Base-by-base conservation (phyloP, 768 basidiomycete species). In the Leccinum olivaceopallidum region DNA sequence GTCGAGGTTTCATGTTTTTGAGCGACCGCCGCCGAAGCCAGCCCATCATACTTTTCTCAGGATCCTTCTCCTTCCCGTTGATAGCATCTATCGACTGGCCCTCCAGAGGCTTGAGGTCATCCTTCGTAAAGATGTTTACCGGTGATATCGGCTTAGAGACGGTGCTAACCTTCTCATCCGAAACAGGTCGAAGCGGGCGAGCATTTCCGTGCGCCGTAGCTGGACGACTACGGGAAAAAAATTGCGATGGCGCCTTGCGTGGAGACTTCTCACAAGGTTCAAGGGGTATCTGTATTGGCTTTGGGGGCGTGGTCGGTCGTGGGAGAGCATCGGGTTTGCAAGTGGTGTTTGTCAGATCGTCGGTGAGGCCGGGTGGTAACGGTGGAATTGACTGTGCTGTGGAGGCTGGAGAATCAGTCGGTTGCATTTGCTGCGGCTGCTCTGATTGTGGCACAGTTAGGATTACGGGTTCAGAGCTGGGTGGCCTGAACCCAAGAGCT, bases 401-500 rank as follows among this genome's bases (percentile, higher is more conserved):
- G 36, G 69, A 65, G 34, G 49, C 58, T 7, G 74, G 73, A 10
- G 73, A 74, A 59, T 73, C 69, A 13, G 62, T 57, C 34, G 63
- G 59, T n/a, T 58, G 65, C 36, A 49, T 51, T 39, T 58, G 63
- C 37, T 55, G 63, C 37, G 53, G 51, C 14, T 58, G 53, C 9
- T 70, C 67, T 18, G 63, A 30, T 22, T 49, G 65, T 20, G 57
- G 58, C 44, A 69, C 62, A 16, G 66, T 60, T 48, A 26, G 67
- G 16, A 56, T 53, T 32, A 66, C 52, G 6, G 71, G 60, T n/a
- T 69, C 68, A 16, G 69, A 59, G n/a, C 67, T 68, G 16, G 65
- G 56, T 18, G 67, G 56, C 57, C 79, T 83, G 22, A 96, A 75
- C 2, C 94, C 95, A 30, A 95, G 81, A 22, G 81, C 78, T n/a